phyloP scores from a whole-genome alignment of 2,329 filamentous ascomycete genomes.

The Apiospora saccharicola region DNA sequence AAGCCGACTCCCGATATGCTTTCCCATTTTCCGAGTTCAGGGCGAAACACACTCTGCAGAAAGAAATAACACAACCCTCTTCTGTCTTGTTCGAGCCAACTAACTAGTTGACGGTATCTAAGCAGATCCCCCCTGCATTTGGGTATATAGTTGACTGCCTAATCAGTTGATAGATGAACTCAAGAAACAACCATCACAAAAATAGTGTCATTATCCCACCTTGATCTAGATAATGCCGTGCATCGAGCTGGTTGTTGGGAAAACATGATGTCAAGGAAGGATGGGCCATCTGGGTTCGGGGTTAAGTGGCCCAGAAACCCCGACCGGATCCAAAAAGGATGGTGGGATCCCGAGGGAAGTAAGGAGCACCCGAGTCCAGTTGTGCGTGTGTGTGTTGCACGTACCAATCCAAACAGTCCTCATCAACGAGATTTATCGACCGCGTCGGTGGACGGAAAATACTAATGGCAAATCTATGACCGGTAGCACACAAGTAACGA shows the following conservation, averaged over 20 bases:
- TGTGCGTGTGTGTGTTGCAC: constrained; percentile 4
- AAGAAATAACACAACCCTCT: not conserved
- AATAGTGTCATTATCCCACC: not conserved
- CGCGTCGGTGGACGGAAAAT: not conserved
- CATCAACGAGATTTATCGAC: not conserved
- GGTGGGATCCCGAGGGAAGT: constrained; percentile 3
- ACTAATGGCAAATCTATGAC: not conserved
- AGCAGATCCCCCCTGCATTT: not conserved
- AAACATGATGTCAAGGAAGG: not conserved
- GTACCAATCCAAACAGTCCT: not conserved
- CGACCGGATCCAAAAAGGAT: constrained; percentile 2
- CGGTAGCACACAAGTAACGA: not conserved
- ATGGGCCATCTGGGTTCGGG: constrained; percentile 14
- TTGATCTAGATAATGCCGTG: not conserved
- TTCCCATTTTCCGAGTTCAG: constrained; percentile 19
- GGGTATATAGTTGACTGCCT: not conserved
- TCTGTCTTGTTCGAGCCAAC: constrained; percentile 3
- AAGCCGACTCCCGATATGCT: constrained; percentile 3
- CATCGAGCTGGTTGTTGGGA: not conserved
- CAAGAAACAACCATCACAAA: not conserved
- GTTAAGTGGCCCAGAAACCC: constrained; percentile 3
- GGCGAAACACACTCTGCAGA: not conserved
- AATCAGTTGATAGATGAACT: not conserved
- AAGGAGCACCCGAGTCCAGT: constrained; percentile 9
- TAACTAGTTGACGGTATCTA: not conserved